phyloP scores from a whole-genome alignment of 2,329 filamentous ascomycete genomes.

The Didymella exigua region DNA sequence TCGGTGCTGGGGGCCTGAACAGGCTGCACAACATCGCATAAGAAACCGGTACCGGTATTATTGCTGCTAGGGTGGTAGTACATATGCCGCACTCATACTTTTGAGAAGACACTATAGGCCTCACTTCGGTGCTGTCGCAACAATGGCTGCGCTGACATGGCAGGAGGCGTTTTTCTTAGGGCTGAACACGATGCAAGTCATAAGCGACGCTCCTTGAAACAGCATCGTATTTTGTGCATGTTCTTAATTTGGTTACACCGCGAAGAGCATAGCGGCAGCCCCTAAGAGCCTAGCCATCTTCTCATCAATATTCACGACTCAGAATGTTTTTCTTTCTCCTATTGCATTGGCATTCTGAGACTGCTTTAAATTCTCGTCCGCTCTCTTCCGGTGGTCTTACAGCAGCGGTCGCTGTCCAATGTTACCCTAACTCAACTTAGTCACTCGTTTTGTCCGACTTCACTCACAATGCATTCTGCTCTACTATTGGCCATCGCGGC shows the following conservation, averaged over 20 bases:
- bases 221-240: constrained; percentile 6
- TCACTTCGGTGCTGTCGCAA: background rate
- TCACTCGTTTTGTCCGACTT: constrained; percentile 8
- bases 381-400: background rate
- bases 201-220: background rate
- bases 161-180: background rate
- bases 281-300: constrained; percentile 3
- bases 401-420: background rate
- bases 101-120: background rate
- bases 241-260: constrained; percentile 11
- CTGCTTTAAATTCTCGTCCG: constrained; percentile 7
- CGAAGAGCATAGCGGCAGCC: constrained; percentile 8
- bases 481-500: constrained; percentile 11
- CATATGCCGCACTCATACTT: background rate
- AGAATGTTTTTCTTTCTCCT: constrained; percentile 3
- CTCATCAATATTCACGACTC: constrained; percentile 1
- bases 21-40: background rate
- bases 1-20: background rate
- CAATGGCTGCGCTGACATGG: background rate
- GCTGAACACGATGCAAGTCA: constrained; percentile 5
- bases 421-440: background rate
- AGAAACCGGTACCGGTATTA: too few species aligned
- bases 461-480: constrained; percentile 11
- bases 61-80: background rate
- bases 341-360: constrained; percentile 1